Evolutionary conservation across 1,139 yeast genomes (phyloP), one percentile per base, ranked within the genome.

Genomic region (Meyerozyma smithsonii): DNA sequence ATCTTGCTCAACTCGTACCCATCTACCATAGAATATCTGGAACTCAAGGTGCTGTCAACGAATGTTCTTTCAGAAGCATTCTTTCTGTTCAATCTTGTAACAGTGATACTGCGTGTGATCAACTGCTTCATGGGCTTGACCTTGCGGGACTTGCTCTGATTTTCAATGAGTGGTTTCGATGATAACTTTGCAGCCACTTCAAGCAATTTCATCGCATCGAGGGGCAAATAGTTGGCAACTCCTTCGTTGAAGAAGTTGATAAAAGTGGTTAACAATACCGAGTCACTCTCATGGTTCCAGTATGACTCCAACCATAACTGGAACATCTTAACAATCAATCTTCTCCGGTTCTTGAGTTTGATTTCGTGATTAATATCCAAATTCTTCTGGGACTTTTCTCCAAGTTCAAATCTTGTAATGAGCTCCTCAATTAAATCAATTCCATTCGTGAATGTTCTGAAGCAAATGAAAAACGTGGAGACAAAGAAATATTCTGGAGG

Each of bases 231-330:
- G 10, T 56, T 53, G 12, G 78, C 68, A 18, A 81, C 69, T 14
- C 83, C 87, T 59, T 84, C 92, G 58, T 85, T 85, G 55, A 86
- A 82, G 52, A 88, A 84, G 54, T 84, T 84, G 32, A 85, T 70
- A 52, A 88, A 63, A 0, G 88, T 81, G 8, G 92, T 79, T 36
- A 89, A 61, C 25, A 81, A 67, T 18, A 62, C 65, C 45, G 74
- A 76, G 55, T 88, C 96, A 11, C 65, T 52, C 25, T 74, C 71
- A 41, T 72, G 77, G 49, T 79, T 77, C 96, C 96, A 90, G 56
- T 84, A 88, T 39, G 92, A 82, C 59, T 87, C 95, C 60, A 89
- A 63, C 97, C 97, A 90, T 38, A 80, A 66, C 53, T 79, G 84
- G 52, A 88, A 79, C 59, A 84, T 69, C 49, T 75, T 78, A 47